phyloP scores from a whole-genome alignment of 345 rosid species.

The Excoecaria cochinchinensis region DNA sequence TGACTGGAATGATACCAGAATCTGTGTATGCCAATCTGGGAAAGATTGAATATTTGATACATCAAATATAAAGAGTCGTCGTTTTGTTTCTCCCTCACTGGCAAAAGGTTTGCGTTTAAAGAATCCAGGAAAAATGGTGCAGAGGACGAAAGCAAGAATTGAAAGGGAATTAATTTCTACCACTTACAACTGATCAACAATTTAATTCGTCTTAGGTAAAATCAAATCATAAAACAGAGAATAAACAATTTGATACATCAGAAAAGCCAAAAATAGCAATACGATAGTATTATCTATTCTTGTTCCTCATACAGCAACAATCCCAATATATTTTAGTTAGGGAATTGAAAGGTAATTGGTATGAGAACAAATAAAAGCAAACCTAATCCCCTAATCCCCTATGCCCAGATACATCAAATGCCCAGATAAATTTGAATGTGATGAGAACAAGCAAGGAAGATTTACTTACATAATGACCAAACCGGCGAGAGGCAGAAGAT shows the following conservation, averaged over 20 bases:
- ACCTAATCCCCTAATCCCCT: too few relatives aligned
- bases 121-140: slow-evolving; percentile 40
- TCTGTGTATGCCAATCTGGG: slow-evolving; percentile 39
- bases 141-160: slow-evolving; percentile 36
- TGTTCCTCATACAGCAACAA: neutral
- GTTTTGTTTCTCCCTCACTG: slow-evolving; percentile 35
- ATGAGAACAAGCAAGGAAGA: too few relatives aligned
- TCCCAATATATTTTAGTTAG: neutral
- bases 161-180: slow-evolving; percentile 24
- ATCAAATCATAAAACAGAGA: neutral
- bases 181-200: too few relatives aligned
- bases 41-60: slow-evolving; percentile 44
- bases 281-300: too few relatives aligned
- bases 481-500: too few relatives aligned
- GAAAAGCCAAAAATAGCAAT: neutral
- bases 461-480: too few relatives aligned
- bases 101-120: slow-evolving; percentile 38
- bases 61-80: neutral
- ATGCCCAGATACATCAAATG: too few relatives aligned
- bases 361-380: too few relatives aligned
- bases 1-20: slow-evolving; percentile 50
- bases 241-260: neutral
- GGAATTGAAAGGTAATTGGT: too few relatives aligned
- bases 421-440: too few relatives aligned
- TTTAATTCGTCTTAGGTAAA: neutral